Percentiles rank a stretch among this genome's conserved stretches.
Conservation (phyloP, 1,284 basidiomycete species). For the Bjerkandera adusta region DNA sequence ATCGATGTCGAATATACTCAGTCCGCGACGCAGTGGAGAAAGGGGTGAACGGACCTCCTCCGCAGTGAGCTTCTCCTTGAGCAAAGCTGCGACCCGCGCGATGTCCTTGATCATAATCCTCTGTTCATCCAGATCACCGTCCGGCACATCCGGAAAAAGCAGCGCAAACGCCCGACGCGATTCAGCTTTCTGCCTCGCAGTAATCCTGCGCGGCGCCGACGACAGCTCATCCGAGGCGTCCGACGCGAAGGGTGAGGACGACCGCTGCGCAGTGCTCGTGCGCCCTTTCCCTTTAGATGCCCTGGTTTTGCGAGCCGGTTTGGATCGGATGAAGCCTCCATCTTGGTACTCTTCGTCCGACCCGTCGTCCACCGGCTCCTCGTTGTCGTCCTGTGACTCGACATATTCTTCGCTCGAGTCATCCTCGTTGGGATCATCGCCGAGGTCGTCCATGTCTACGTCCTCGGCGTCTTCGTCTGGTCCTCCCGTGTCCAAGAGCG, state of each 20-base stretch:
- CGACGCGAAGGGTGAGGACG: conserved; percentile 2
- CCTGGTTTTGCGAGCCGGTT: not conserved
- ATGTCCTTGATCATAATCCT: conserved; percentile 65
- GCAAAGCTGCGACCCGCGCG: conserved; percentile 47
- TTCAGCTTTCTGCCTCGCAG: conserved; percentile 49
- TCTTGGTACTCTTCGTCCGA: conserved; percentile 34
- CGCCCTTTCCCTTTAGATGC: conserved; percentile 18
- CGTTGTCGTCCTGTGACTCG: conserved; percentile 17
- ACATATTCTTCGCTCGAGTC: conserved; percentile 29
- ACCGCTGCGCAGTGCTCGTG: conserved; percentile 13
- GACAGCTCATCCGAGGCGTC: conserved; percentile 15
- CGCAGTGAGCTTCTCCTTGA: conserved; percentile 67
- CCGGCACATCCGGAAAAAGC: conserved; percentile 57
- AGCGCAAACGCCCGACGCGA: conserved; percentile 59
- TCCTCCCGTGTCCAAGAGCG: conserved; percentile 41
- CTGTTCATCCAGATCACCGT: conserved; percentile 43
- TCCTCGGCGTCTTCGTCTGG: conserved; percentile 28
- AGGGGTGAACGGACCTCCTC: conserved; percentile 53
- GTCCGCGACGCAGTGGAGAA: conserved; percentile 3
- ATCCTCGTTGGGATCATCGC: conserved; percentile 24
- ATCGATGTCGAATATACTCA: conserved; percentile 3
- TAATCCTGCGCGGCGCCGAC: conserved; percentile 31
- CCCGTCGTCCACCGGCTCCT: conserved; percentile 20
- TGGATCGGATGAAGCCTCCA: conserved; percentile 21
- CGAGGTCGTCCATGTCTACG: conserved; percentile 24